phyloP scores from a whole-genome alignment of 2,329 filamentous ascomycete genomes.

The Aspergillus pseudoterreus region DNA sequence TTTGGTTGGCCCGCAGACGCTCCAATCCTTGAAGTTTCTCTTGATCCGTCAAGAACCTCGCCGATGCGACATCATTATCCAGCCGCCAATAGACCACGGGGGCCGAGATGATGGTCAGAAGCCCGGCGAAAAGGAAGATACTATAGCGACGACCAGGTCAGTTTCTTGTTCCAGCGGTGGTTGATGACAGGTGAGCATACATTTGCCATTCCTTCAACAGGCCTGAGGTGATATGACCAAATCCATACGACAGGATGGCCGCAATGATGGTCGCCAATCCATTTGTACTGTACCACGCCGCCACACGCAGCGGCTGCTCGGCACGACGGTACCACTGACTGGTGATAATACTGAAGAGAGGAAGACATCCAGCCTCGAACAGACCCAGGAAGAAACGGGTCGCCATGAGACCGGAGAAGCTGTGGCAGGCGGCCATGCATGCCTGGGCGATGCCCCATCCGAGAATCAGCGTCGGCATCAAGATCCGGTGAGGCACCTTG shows the following conservation, averaged over 20 bases:
- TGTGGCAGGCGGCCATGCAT: constrained; percentile 46
- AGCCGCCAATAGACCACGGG: constrained; percentile 59
- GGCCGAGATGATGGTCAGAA: constrained; percentile 56
- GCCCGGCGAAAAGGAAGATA: constrained; percentile 60
- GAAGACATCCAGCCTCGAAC: constrained; percentile 50
- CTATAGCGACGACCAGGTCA: constrained; percentile 15
- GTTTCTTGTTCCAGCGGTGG: neutral
- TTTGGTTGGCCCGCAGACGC: constrained; percentile 50
- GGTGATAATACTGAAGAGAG: constrained; percentile 44
- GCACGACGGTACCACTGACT: constrained; percentile 47
- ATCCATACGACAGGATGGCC: constrained; percentile 53
- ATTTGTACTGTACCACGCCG: constrained; percentile 65
- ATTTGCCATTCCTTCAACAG: constrained; percentile 51
- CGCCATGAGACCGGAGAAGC: constrained; percentile 45
- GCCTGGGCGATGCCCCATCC: constrained; percentile 50
- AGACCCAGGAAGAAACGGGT: constrained; percentile 53
- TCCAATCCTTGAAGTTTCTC: constrained; percentile 47
- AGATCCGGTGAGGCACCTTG: constrained; percentile 56
- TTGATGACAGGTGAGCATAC: constrained; percentile 17
- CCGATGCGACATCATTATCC: constrained; percentile 54
- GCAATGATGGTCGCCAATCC: constrained; percentile 57
- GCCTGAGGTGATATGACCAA: constrained; percentile 51
- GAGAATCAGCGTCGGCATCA: constrained; percentile 51
- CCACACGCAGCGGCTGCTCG: constrained; percentile 62
- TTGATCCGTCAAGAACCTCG: constrained; percentile 46